Conservation (phyloP, 2,329 filamentous ascomycete species). For the Didymella pomorum region DNA sequence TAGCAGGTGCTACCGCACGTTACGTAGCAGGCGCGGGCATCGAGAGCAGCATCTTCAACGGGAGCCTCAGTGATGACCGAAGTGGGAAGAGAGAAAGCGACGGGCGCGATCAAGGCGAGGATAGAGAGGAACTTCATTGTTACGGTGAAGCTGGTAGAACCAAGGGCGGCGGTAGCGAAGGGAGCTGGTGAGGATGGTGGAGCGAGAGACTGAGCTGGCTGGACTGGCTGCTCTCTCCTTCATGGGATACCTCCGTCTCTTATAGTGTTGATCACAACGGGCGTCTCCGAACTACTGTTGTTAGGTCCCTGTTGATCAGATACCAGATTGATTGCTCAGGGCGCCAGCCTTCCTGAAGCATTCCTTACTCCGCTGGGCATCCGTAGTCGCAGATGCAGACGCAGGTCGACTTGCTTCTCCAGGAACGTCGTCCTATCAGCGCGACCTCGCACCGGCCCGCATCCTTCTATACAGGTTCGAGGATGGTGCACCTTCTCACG, state of each 20-base stretch:
- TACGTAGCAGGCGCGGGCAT: constrained; percentile 55
- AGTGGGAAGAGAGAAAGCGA: constrained; percentile 32
- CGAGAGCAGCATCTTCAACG: constrained; percentile 28
- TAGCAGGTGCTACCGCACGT: constrained; percentile 65
- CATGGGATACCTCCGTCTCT: neutral
- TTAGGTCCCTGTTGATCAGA: constrained; percentile 24
- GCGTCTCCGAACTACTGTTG: constrained; percentile 25
- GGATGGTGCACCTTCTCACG: constrained; percentile 25
- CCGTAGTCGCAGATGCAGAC: constrained; percentile 6
- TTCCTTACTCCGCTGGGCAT: constrained; percentile 21
- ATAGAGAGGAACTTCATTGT: constrained; percentile 35
- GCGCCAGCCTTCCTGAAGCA: constrained; percentile 25
- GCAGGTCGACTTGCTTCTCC: constrained; percentile 6
- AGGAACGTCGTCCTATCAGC: constrained; percentile 8
- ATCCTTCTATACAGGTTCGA: constrained; percentile 14
- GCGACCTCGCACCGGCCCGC: neutral
- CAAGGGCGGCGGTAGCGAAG: neutral
- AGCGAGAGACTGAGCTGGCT: constrained; percentile 22
- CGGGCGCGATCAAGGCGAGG: constrained; percentile 28
- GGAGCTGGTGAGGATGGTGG: constrained; percentile 2
- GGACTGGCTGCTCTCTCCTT: constrained; percentile 5
- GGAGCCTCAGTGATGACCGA: constrained; percentile 17
- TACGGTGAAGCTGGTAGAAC: neutral
- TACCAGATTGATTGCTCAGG: constrained; percentile 26
- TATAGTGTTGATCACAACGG: constrained; percentile 23